These are phyloP conservation scores for Cucurbita ficifolia DNA, from an alignment of 306 rosid genomes.

Conservation along the genomic window DNA sequence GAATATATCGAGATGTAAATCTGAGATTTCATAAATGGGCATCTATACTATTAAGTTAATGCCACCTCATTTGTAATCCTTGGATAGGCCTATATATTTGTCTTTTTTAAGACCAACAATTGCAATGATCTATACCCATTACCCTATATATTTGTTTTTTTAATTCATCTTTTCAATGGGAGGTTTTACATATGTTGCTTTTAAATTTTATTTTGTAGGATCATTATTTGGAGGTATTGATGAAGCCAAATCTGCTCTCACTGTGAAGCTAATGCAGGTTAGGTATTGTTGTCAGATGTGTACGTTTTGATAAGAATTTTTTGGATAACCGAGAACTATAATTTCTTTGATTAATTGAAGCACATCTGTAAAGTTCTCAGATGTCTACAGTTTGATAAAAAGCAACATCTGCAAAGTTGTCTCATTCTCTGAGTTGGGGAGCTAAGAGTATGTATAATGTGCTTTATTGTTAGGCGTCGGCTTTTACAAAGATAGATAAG, in stretches of 20 bases:
- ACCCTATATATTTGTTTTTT: not conserved
- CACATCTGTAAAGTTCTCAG: not conserved
- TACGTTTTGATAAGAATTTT: not conserved
- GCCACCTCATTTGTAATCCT: not conserved
- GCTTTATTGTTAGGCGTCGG: not conserved
- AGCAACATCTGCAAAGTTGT: not conserved
- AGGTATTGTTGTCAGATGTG: not conserved
- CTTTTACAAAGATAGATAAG: not conserved
- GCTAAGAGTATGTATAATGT: not conserved
- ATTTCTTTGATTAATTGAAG: not conserved
- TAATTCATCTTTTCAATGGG: not conserved
- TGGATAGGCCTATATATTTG: not conserved
- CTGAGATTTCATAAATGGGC: not conserved
- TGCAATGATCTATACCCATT: no score
- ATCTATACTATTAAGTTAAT: not conserved
- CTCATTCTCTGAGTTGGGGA: not conserved
- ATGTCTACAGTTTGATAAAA: not conserved
- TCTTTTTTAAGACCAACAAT: not conserved
- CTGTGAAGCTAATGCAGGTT: constrained; percentile 86
- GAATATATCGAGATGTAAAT: not conserved
- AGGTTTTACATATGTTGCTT: not conserved
- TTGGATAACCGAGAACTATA: not conserved
- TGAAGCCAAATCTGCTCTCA: constrained; percentile 54
- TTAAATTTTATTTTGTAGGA: constrained; percentile 27
- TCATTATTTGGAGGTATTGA: constrained; percentile 70